phyloP scores from a whole-genome alignment of 2,329 filamentous ascomycete genomes.

The Apiospora hydei region DNA sequence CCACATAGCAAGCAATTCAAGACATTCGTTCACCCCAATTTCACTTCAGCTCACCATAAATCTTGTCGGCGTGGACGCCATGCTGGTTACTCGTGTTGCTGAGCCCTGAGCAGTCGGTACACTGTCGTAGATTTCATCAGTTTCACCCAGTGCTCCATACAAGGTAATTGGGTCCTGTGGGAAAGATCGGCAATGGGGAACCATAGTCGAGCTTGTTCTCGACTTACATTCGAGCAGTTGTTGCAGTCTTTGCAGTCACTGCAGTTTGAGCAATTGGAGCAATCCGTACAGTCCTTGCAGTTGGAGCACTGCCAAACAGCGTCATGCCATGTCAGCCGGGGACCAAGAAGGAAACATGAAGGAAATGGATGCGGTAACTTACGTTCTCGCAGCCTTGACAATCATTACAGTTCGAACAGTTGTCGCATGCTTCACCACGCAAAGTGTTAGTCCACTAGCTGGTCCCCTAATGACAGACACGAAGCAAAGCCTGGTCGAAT shows the following conservation, averaged over 20 bases:
- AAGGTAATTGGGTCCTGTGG: no score
- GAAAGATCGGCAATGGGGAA: no score
- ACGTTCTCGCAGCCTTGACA: not conserved
- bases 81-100: slow-evolving; percentile 18
- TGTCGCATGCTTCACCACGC: not conserved
- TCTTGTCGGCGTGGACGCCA: slow-evolving; percentile 13
- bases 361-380: not conserved
- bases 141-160: no score
- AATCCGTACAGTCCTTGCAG: slow-evolving; percentile 20
- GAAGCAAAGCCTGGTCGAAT: not conserved
- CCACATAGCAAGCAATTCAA: no score
- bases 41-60: not conserved
- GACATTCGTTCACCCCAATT: not conserved
- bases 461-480: not conserved
- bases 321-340: not conserved
- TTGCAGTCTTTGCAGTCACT: slow-evolving; percentile 23
- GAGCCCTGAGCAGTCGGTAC: slow-evolving; percentile 21
- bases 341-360: not conserved
- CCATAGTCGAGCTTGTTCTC: not conserved
- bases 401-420: slow-evolving; percentile 24
- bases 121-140: not conserved
- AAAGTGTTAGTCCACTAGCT: not conserved
- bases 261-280: slow-evolving; percentile 27
- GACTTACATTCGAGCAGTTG: not conserved
- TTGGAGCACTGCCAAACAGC: not conserved